Evolutionary conservation across 768 basidiomycete species (phyloP).

Genomic region (Brasilioporus rufonigricans): DNA sequence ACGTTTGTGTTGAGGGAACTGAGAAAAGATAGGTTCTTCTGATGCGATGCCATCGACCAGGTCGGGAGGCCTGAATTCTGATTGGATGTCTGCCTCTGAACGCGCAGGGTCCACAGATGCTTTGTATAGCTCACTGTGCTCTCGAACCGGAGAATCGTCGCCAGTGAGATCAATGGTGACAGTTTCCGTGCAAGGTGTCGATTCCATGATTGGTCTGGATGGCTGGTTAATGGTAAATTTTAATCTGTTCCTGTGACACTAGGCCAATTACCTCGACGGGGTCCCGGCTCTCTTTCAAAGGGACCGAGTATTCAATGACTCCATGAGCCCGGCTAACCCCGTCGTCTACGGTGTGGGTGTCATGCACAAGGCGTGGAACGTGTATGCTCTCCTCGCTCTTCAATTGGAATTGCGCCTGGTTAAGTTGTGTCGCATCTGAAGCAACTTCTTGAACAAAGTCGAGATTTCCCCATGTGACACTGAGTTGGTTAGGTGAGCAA

Average conservation of each 20-base stretch:
- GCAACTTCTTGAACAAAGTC: constrained; percentile 12
- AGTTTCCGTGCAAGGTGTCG: constrained; percentile 21
- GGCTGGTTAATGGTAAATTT: constrained; percentile 12
- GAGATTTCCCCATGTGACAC: constrained; percentile 26
- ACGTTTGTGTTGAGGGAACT: constrained; percentile 9
- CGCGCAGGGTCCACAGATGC: background rate
- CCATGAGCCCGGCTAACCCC: background rate
- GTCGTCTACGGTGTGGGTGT: background rate
- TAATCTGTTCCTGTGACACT: background rate
- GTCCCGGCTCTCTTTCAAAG: constrained; percentile 3
- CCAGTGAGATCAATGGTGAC: constrained; percentile 47
- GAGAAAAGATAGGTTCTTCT: background rate
- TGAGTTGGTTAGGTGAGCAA: background rate
- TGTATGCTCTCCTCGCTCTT: constrained; percentile 2
- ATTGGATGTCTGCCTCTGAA: background rate
- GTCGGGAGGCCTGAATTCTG: background rate
- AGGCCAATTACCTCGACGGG: constrained; percentile 9
- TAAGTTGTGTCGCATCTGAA: background rate
- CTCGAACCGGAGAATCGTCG: constrained; percentile 26
- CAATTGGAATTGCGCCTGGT: background rate
- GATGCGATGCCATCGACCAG: background rate
- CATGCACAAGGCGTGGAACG: background rate
- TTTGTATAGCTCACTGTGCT: background rate
- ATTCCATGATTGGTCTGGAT: constrained; percentile 3
- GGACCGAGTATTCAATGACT: constrained; percentile 1